Conservation (phyloP, 805 yeast species). For the Metschnikowia amazonensis region DNA sequence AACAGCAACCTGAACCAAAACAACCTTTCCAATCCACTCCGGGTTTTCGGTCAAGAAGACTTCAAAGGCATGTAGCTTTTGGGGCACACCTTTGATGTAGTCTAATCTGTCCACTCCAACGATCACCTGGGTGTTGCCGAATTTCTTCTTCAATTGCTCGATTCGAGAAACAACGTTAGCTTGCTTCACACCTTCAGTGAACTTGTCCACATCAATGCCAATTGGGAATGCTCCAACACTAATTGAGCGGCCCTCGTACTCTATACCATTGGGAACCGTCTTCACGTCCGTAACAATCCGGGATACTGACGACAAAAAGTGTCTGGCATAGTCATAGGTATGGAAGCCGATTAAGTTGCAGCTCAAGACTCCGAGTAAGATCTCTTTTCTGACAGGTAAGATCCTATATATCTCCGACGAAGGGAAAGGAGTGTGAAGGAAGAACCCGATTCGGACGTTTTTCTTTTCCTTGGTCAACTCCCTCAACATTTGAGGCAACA, state of each 20-base stretch:
- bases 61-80: constrained; percentile 93
- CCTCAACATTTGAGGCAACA: constrained; percentile 84
- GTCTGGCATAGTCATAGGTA: constrained; percentile 98
- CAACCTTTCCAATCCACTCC: constrained; percentile 97
- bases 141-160: constrained; percentile 51
- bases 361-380: constrained; percentile 83
- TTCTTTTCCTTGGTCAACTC: constrained; percentile 46
- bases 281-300: constrained; percentile 69
- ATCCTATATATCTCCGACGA: constrained; percentile 94
- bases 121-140: constrained; percentile 78
- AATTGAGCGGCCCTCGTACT: constrained; percentile 69
- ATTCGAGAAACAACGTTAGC: constrained; percentile 65
- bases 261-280: constrained; percentile 88
- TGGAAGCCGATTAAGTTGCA: constrained; percentile 97
- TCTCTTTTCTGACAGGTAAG: constrained; percentile 91
- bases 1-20: constrained; percentile 93
- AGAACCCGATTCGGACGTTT: constrained; percentile 82
- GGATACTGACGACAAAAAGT: constrained; percentile 85
- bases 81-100: constrained; percentile 97
- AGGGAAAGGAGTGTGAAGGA: constrained; percentile 97
- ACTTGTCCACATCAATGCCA: constrained; percentile 94
- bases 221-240: constrained; percentile 97
- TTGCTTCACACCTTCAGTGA: constrained; percentile 69
- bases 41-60: constrained; percentile 90
- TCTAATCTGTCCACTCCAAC: constrained; percentile 97